Evolutionary conservation across 2,329 filamentous ascomycete species (phyloP), one percentile per base, ranked within the genome.

Genomic region (Xylaria sp.): DNA sequence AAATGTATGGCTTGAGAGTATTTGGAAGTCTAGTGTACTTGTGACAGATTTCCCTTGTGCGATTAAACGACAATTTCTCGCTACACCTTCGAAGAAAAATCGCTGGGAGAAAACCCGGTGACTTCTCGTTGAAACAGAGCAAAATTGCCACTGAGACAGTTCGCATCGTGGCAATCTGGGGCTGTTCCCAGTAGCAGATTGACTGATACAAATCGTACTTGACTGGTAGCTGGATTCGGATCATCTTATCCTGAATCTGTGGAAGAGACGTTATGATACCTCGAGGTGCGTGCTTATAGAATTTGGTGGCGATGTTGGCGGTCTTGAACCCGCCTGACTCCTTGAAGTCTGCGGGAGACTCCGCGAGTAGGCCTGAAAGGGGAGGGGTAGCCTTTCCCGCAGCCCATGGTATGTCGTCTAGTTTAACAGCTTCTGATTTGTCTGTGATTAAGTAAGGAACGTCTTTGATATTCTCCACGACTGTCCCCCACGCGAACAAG

Each of bases 401-500:
- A 6, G 53, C 57, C 57, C 57, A 60, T 21, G 49, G 40, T 53
- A 60, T 54, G 8, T 60, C 46, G 6, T 51, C 50, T 12, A 60
- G 4, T 54, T 47, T 31, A 3, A 31, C 15, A 4, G 57, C 31
- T 23, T 59, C 35, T 15, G 12, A n/a, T 23, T 47, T 33, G 6
- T 54, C 42, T 21, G 15, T 14, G 37, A 60, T 33, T 38, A 53
- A 2, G 9, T 60, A 53, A 9, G 49, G 42, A 9, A 60, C 31
- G 35, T 60, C 57, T 23, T 31, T 23, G n/a, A 51, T 19, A 4
- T 49, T 47, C 35, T 53, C 49, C n/a, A 46, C 57, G 6, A 60
- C 12, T 12, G 38, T 11, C 3, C 58, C 58, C 71, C 71, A 72
- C 0, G 70, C 68, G 15, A 72, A 72, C 5, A 72, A 45, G 3